Evolutionary conservation across 2,329 filamentous ascomycete genomes (phyloP).

Genomic region (Fusarium foetens): DNA sequence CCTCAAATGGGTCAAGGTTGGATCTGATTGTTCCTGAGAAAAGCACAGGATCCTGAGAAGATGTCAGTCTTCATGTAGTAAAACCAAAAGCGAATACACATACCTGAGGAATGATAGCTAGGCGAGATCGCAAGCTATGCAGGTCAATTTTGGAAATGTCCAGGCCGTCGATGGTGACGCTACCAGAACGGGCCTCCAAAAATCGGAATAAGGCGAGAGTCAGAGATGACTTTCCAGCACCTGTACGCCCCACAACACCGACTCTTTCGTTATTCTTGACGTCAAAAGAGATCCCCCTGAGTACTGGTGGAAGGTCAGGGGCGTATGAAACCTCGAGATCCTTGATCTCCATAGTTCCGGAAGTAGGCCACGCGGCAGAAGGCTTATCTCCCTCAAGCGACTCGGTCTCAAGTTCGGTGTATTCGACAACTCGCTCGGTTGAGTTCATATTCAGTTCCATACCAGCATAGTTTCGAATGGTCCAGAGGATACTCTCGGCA

Average conservation of each 20-base stretch:
- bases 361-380: constrained; percentile 78
- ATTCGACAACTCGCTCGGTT: constrained; percentile 80
- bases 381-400: constrained; percentile 68
- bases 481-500: constrained; percentile 70
- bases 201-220: constrained; percentile 83
- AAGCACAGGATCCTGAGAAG: constrained; percentile 74
- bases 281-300: constrained; percentile 75
- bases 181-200: constrained; percentile 73
- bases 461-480: constrained; percentile 73
- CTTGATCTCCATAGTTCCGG: constrained; percentile 77
- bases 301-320: constrained; percentile 73
- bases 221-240: constrained; percentile 80
- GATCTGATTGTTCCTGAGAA: constrained; percentile 82
- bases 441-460: constrained; percentile 84
- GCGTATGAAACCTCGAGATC: constrained; percentile 79
- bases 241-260: constrained; percentile 81
- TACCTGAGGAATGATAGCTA: constrained; percentile 80
- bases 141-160: constrained; percentile 79
- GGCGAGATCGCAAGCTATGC: constrained; percentile 74
- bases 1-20: constrained; percentile 81
- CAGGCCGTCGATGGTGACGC: constrained; percentile 75
- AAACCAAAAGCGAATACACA: background rate
- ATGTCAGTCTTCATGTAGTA: constrained; percentile 11
- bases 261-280: constrained; percentile 75
- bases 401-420: constrained; percentile 75